Base-by-base conservation (phyloP, 2,329 filamentous ascomycete genomes). In the Penicillium capsulatum region DNA sequence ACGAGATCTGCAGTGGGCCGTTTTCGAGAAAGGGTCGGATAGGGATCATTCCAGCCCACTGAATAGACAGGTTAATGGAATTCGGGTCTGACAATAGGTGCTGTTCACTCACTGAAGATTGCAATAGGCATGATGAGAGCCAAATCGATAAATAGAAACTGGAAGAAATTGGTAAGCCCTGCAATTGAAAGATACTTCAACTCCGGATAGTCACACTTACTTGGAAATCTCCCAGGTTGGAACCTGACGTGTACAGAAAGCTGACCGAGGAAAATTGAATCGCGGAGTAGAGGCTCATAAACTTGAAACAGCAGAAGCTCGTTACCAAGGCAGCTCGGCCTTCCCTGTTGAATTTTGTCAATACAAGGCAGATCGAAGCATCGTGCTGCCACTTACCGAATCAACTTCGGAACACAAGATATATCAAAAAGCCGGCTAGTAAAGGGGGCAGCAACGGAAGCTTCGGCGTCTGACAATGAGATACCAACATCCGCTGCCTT, bases 261-360 rank as follows among this genome's bases (percentile, higher is more conserved):
- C 86, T 94, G 58, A 98, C 94, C 1, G 87, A 88, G 6, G 88
- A 94, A 71, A 98, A 98, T 65, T 98, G 92, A 51, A 98, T 98
- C n/a, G 92, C 91, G 2, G 90, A 97, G 71, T 98, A 98, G 50
- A 98, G 69, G 55, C 86, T 94, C 94, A 98, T 98, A 68, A 94
- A 98, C 71, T 97, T 98, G 77, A 98, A 98, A 71, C 92, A 98
- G 70, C 87, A 94, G 71, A 98, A 98, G 66, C 89, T 95, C 9
- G 92, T 98, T n/a, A 97, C 90, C 22, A 98, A 76, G 22, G 94
- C 87, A 14, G 91, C 91, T 47, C 94, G 82, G 14, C 92, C 92
- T 71, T 98, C 92, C 51, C 89, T 82, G 65, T 48, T 22, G 34
- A 4, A 27, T 36, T 16, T 24, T 15, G 17, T 58, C 53, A 62